Percentiles rank a stretch among this genome's conserved stretches.
Conservation (phyloP, 1,284 basidiomycete genomes). For the Boletus smithii region DNA sequence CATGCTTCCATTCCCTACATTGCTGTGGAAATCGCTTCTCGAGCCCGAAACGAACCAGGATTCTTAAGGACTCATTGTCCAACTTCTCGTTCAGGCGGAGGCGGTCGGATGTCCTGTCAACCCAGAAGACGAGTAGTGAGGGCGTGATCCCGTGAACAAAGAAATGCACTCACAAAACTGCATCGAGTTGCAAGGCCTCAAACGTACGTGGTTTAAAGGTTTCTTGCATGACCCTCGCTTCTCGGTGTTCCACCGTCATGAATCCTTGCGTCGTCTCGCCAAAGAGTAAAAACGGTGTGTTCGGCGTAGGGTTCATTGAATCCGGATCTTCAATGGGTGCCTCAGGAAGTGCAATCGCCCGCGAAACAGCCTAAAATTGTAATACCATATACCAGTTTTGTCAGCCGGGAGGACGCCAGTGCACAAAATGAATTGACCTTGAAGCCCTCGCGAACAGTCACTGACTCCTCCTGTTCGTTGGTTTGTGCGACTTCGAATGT, state of each 20-base stretch:
- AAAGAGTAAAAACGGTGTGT: constrained; percentile 30
- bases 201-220: background rate
- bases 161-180: constrained; percentile 14
- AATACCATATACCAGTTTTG: background rate
- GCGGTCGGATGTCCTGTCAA: constrained; percentile 22
- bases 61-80: constrained; percentile 27
- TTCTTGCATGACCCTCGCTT: constrained; percentile 11
- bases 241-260: constrained; percentile 28
- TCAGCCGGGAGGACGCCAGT: background rate
- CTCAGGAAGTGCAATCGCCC: constrained; percentile 12
- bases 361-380: constrained; percentile 16
- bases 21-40: constrained; percentile 21
- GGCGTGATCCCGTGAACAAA: background rate
- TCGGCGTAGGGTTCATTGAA: constrained; percentile 9
- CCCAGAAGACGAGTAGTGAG: background rate
- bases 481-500: constrained; percentile 56
- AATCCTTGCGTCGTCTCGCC: constrained; percentile 39
- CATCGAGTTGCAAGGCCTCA: constrained; percentile 15
- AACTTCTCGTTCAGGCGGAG: constrained; percentile 31
- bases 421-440: constrained; percentile 28
- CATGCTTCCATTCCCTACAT: constrained; percentile 25
- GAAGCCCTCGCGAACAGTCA: constrained; percentile 41
- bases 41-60: constrained; percentile 35
- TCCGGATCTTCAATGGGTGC: constrained; percentile 7
- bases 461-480: constrained; percentile 55